Evolutionary conservation across 2,329 filamentous ascomycete genomes (phyloP).

Genomic region (Claviceps paspali): DNA sequence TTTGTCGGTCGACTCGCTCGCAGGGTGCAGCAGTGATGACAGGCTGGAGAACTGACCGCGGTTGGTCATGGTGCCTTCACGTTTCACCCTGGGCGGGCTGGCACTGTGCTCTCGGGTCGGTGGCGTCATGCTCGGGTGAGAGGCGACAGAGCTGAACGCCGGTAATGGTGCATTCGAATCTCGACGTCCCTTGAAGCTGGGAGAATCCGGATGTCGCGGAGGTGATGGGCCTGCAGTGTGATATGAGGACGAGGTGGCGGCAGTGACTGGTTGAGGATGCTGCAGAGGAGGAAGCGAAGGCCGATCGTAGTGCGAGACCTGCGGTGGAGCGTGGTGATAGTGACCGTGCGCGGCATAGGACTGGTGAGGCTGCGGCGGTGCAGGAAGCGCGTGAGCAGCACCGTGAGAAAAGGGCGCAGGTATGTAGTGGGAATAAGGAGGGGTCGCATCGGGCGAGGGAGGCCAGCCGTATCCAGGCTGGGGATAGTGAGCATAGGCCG

Average conservation of each 20-base stretch:
- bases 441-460: slow-evolving; percentile 39
- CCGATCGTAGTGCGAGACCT: slow-evolving; percentile 16
- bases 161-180: slow-evolving; percentile 29
- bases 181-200: slow-evolving; percentile 29
- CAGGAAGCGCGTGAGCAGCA: slow-evolving; percentile 12
- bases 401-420: slow-evolving; percentile 20
- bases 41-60: slow-evolving; percentile 27
- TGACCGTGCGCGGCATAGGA: slow-evolving; percentile 16
- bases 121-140: slow-evolving; percentile 20
- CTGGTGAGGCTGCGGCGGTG: slow-evolving; percentile 10
- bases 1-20: slow-evolving; percentile 28
- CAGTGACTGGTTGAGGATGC: slow-evolving; percentile 12
- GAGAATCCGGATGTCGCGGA: slow-evolving; percentile 22
- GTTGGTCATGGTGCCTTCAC: slow-evolving; percentile 16
- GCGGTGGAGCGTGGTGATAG: slow-evolving; percentile 9
- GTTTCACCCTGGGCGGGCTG: slow-evolving; percentile 30
- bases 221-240: slow-evolving; percentile 21
- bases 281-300: slow-evolving; percentile 22
- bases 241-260: slow-evolving; percentile 14
- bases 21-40: slow-evolving; percentile 36
- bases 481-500: slow-evolving; percentile 24
- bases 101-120: slow-evolving; percentile 31
- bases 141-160: slow-evolving; percentile 16
- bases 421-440: slow-evolving; percentile 34
- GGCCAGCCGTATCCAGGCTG: slow-evolving; percentile 36